Percentiles rank a stretch among this genome's conserved stretches.
Conservation (phyloP, 2,329 filamentous ascomycete species). For the Teratosphaeria viscida region DNA sequence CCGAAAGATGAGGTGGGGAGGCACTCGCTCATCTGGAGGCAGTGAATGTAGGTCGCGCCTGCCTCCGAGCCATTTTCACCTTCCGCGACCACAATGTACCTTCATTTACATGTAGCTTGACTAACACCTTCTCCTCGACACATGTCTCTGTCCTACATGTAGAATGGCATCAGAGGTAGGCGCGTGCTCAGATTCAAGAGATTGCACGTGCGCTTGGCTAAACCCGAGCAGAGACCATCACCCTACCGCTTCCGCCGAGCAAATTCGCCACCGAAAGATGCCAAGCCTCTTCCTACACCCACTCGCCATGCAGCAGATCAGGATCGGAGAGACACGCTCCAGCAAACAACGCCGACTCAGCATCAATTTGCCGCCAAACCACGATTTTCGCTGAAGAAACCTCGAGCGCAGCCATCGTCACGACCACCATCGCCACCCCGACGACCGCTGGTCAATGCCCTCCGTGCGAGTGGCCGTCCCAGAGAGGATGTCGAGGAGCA, state of each 20-base stretch:
- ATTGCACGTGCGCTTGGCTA: background rate
- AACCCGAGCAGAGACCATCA: background rate
- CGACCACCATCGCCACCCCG: slow-evolving; percentile 6
- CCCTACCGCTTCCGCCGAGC: background rate
- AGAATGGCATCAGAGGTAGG: background rate
- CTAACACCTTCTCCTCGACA: background rate
- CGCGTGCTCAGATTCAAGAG: background rate
- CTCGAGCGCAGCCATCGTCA: background rate
- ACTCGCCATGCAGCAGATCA: background rate
- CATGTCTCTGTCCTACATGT: too few relatives aligned
- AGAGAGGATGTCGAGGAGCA: slow-evolving; percentile 20
- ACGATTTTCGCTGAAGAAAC: slow-evolving; percentile 12
- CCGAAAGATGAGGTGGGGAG: too few relatives aligned
- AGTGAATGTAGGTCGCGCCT: too few relatives aligned
- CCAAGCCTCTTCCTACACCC: background rate
- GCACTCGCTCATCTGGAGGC: too few relatives aligned
- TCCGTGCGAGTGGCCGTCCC: slow-evolving; percentile 5
- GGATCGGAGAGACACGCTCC: background rate
- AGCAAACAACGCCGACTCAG: slow-evolving; percentile 2
- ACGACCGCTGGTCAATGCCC: slow-evolving; percentile 7
- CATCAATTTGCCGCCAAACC: slow-evolving; percentile 20
- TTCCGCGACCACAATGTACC: too few relatives aligned
- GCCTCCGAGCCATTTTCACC: too few relatives aligned
- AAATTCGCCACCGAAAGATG: background rate
- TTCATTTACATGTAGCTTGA: background rate